Base-by-base conservation (phyloP, 73 alveolate species). In the Blepharisma stoltei region DNA sequence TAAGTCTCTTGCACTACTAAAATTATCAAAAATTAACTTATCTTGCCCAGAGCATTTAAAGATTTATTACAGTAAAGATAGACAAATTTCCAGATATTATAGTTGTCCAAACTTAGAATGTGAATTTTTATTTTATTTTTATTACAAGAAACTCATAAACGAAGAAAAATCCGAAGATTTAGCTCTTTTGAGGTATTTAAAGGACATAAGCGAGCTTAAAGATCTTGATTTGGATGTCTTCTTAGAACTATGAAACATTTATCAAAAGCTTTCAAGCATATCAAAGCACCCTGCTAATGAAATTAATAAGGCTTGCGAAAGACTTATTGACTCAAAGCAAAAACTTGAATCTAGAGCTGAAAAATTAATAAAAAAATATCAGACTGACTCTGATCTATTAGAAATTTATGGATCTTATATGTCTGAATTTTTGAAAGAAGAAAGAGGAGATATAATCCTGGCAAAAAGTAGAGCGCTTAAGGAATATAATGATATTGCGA, bases 21-120 rank as follows among this genome's bases (percentile, higher is more conserved):
- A 60, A 25, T 38, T 60, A 14, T n/a, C 73, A 20, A 60, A 60
- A 38, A 38, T 60, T 25, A 60, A 60, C 46, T 14, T 60, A 38
- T 50, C 27, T 4, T 14, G 21, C n/a, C 21, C n/a, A 14, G 21
- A 50, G 4, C 27, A 50, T 14, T 50, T 18, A 50, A 18, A 50
- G 21, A 60, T n/a, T 1, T 9, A 60, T 14, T 60, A 60, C 46
- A 20, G 14, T 47, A 14, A 25, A 25, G 23, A 60, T 60, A 32
- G 41, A 3, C 41, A 32, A 32, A 32, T 32, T 32, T 32, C 41
- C 41, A 32, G 41, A 32, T 3, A 32, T 32, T 32, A 32, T 3
- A 32, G 41, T 3, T 32, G 41, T 3, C 41, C 41, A 32, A 32
- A 32, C 41, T 1, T 32, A 32, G 41, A 32, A 32, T 60, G 11